Percentiles rank a stretch among this genome's conserved stretches.
Conservation (phyloP, 495 filamentous ascomycete species). For the Thermochaetoides thermophila region DNA sequence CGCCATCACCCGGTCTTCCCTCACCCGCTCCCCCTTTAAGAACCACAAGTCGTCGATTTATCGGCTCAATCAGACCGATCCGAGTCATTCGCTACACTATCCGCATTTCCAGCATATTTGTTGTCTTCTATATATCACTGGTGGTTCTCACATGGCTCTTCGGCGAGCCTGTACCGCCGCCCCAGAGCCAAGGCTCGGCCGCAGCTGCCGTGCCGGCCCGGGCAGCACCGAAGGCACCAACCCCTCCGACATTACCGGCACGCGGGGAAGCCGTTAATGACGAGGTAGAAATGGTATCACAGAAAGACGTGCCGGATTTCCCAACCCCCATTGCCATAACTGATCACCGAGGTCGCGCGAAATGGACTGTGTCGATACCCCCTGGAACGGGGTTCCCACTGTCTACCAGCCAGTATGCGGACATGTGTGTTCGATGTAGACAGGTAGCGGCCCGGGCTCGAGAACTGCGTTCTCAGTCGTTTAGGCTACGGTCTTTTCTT, state of each 20-base stretch:
- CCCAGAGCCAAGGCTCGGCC: too few relatives aligned
- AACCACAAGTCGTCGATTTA: slow-evolving; percentile 21
- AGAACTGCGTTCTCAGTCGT: slow-evolving; percentile 27
- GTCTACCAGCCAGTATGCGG: slow-evolving; percentile 38
- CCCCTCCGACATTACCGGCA: slow-evolving; percentile 4
- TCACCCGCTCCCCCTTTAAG: slow-evolving; percentile 47
- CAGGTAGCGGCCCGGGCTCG: slow-evolving; percentile 36
- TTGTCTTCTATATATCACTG: slow-evolving; percentile 21
- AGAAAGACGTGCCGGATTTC: slow-evolving; percentile 34
- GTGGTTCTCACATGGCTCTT: slow-evolving; percentile 13
- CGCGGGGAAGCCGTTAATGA: slow-evolving; percentile 18
- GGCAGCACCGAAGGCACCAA: too few relatives aligned
- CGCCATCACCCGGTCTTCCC: slow-evolving; percentile 49
- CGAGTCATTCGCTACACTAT: slow-evolving; percentile 30
- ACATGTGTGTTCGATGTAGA: slow-evolving; percentile 44
- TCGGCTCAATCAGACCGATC: slow-evolving; percentile 28
- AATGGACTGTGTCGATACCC: slow-evolving; percentile 61
- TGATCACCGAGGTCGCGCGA: slow-evolving; percentile 38
- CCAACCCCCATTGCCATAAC: slow-evolving; percentile 45
- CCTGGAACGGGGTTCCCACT: slow-evolving; percentile 41
- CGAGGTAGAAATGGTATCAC: slow-evolving; percentile 32
- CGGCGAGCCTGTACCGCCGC: slow-evolving; percentile 6
- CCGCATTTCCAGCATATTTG: slow-evolving; percentile 25
- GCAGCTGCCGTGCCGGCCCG: too few relatives aligned
- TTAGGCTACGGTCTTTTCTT: slow-evolving; percentile 24